Base-by-base conservation (phyloP, 331 rosid species). In the Erythrophleum ivorense region DNA sequence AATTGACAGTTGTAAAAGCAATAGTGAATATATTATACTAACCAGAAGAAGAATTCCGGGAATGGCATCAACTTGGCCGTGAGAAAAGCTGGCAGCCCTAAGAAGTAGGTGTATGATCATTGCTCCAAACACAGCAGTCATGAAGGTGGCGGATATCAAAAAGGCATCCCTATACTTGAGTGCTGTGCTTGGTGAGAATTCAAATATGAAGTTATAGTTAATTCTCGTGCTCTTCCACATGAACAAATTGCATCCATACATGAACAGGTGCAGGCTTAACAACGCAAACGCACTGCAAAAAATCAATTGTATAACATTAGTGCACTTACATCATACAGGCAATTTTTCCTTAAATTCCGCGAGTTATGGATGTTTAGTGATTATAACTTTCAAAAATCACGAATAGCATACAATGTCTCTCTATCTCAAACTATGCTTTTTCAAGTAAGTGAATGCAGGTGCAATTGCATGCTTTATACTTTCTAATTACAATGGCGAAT, bases 201-300 rank as follows among this genome's bases (percentile, higher is more conserved):
- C 98, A 81, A 96, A 96, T 77, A 96, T 96, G 90, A 92, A 96
- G 77, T 90, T 96, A 87, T 89, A 88, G 67, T 94, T 96, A 80
- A 96, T 94, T 77, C 99, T 87, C 55, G 92, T 87, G 11, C 40
- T 82, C 85, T 89, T 94, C 99, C 99, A 96, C 92, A 90, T 84
- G 85, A 89, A 92, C 40, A 96, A 83, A 73, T 96, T 92, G 87
- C 99, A 96, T 21, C 98, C 99, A 62, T 96, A 89, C 98, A 94
- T 81, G 58, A 96, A 94, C 87, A 96, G 50, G 78, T 96, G 99
- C 84, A 96, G 76, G 76, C 99, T 91, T 55, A 94, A 77, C 86
- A 96, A 83, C 7, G 97, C 88, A 85, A 94, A 90, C 80, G 90
- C 88, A 71, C 98, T 96, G 97, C 92, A 89, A 66, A 73, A 86